Conservation (phyloP, 805 yeast genomes). For the Myxozyma monticola region DNA sequence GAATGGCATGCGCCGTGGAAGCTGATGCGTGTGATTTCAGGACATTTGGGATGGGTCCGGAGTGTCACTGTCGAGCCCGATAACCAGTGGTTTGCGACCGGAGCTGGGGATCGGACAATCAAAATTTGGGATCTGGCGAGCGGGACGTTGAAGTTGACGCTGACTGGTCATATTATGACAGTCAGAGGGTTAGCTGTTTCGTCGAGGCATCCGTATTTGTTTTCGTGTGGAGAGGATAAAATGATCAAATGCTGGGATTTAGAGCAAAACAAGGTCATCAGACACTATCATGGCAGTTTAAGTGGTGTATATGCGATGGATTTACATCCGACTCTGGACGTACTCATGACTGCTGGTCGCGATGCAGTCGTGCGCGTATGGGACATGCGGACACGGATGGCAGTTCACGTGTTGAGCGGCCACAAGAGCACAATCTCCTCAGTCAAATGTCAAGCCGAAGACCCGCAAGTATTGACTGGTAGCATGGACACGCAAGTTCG, state of each 20-base stretch:
- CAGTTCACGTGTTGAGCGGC: slow-evolving; percentile 77
- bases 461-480: slow-evolving; percentile 82
- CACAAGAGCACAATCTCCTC: slow-evolving; percentile 75
- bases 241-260: slow-evolving; percentile 94
- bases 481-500: slow-evolving; percentile 83
- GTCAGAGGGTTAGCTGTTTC: slow-evolving; percentile 77
- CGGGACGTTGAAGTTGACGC: slow-evolving; percentile 65
- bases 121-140: slow-evolving; percentile 87
- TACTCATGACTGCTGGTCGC: slow-evolving; percentile 83
- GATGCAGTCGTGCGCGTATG: slow-evolving; percentile 86
- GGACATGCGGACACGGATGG: slow-evolving; percentile 82
- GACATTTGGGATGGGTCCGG: slow-evolving; percentile 93
- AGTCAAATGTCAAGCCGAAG: slow-evolving; percentile 65
- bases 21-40: slow-evolving; percentile 70
- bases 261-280: slow-evolving; percentile 74
- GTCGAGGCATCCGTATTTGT: slow-evolving; percentile 78
- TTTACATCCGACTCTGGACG: slow-evolving; percentile 82
- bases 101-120: slow-evolving; percentile 83
- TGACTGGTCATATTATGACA: slow-evolving; percentile 90
- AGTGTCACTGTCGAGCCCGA: slow-evolving; percentile 81
- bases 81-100: slow-evolving; percentile 89
- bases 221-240: slow-evolving; percentile 91
- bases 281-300: slow-evolving; percentile 92
- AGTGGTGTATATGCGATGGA: slow-evolving; percentile 84
- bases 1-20: slow-evolving; percentile 68